Conservation (phyloP, 1,284 basidiomycete species). For the Cryptococcus hybrid region DNA sequence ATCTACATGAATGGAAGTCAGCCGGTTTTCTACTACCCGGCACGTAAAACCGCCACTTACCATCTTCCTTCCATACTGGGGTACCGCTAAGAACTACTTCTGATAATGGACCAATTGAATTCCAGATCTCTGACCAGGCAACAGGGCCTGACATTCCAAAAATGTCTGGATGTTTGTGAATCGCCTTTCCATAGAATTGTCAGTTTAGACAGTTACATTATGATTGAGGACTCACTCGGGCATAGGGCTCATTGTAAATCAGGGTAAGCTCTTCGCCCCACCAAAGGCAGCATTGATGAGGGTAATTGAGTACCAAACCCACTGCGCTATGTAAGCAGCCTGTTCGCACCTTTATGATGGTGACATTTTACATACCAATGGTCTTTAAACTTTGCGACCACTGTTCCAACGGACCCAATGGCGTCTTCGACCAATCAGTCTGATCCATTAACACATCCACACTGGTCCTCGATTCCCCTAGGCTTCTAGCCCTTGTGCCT, state of each 20-base stretch:
- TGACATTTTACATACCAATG: conserved; percentile 19
- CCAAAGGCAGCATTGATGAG: conserved; percentile 43
- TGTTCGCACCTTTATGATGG: not conserved
- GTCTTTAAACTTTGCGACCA: conserved; percentile 43
- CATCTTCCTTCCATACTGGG: conserved; percentile 43
- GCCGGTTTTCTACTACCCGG: conserved; percentile 3
- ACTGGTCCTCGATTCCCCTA: conserved; percentile 15
- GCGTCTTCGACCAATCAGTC: conserved; percentile 44
- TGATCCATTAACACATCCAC: conserved; percentile 31
- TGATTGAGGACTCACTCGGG: conserved; percentile 16
- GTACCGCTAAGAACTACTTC: conserved; percentile 41
- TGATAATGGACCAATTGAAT: conserved; percentile 36
- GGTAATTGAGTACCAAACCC: conserved; percentile 36
- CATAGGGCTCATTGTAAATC: conserved; percentile 45
- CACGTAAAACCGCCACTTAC: conserved; percentile 14
- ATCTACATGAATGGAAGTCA: conserved; percentile 15
- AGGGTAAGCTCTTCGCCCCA: conserved; percentile 45
- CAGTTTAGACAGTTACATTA: not conserved
- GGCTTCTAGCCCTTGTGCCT: not conserved
- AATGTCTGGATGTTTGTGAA: conserved; percentile 39
- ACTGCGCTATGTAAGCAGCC: conserved; percentile 10
- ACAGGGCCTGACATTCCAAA: conserved; percentile 42
- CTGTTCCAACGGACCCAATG: conserved; percentile 31
- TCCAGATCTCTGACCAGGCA: conserved; percentile 46
- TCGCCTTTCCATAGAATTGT: conserved; percentile 14